These are phyloP conservation scores for Penicillium subrubescens DNA, from an alignment of 495 filamentous ascomycete species.

Conservation along the genomic window DNA sequence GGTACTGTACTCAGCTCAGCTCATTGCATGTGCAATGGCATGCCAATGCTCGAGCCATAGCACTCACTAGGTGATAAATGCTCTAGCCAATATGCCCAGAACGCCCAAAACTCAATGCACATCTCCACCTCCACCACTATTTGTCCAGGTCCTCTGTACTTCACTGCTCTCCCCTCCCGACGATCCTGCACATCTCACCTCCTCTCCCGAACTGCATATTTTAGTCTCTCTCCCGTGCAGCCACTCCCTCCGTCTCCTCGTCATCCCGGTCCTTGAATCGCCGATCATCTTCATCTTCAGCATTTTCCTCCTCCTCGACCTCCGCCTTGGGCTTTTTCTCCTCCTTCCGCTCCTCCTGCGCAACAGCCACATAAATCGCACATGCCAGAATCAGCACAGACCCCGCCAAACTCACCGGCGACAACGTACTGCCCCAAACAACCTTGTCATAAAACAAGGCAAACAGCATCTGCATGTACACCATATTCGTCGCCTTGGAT, in stretches of 20 bases:
- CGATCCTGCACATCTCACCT: neutral
- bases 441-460: slow-evolving; percentile 79
- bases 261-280: slow-evolving; percentile 15
- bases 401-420: slow-evolving; percentile 66
- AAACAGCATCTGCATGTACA: slow-evolving; percentile 92
- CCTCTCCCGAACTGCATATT: slow-evolving; percentile 7
- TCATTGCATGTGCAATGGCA: neutral
- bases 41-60: neutral
- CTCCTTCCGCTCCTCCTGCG: slow-evolving; percentile 36
- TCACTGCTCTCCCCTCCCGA: neutral
- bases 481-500: slow-evolving; percentile 81
- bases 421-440: slow-evolving; percentile 73
- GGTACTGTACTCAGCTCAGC: neutral
- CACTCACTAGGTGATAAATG: neutral
- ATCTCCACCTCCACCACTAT: no score
- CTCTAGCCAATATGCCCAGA: neutral
- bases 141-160: no score
- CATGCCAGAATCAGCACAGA: slow-evolving; percentile 78
- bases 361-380: slow-evolving; percentile 76
- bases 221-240: neutral
- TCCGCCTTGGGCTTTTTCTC: neutral
- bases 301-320: neutral
- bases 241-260: slow-evolving; percentile 12
- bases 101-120: slow-evolving; percentile 18
- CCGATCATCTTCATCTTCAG: slow-evolving; percentile 1